Evolutionary conservation across 140 eudicot species (phyloP).

Genomic region (Cichorium intybus): DNA sequence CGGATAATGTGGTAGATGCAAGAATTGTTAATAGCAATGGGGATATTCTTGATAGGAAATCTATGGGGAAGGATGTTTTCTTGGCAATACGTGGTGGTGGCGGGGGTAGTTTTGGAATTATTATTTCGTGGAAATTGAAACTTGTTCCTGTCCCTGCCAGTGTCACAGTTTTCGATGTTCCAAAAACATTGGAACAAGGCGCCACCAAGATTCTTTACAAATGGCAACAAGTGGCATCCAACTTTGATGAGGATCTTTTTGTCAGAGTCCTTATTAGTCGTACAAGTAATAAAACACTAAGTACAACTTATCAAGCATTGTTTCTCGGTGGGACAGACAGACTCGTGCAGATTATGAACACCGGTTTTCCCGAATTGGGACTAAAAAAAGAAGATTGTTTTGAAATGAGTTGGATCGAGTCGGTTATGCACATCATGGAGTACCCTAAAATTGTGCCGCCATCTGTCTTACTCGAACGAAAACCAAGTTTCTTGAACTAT

Average conservation of each 20-base stretch:
- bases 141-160: constrained; percentile 11
- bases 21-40: constrained; percentile 23
- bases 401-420: constrained; percentile 27
- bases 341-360: constrained; percentile 11
- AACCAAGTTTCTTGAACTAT: constrained; percentile 12
- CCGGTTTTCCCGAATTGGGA: constrained; percentile 19
- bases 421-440: constrained; percentile 25
- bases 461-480: constrained; percentile 17
- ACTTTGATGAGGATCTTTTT: constrained; percentile 17
- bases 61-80: constrained; percentile 38
- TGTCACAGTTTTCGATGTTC: constrained; percentile 18
- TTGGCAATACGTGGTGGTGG: constrained; percentile 38
- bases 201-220: constrained; percentile 12
- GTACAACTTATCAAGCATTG: constrained; percentile 7
- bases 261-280: constrained; percentile 23
- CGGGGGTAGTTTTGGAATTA: constrained; percentile 32
- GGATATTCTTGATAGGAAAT: constrained; percentile 17
- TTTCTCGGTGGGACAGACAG: constrained; percentile 21
- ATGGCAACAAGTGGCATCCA: constrained; percentile 26
- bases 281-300: constrained; percentile 18
- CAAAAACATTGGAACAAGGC: neutral
- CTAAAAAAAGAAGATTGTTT: constrained; percentile 18
- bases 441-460: constrained; percentile 17
- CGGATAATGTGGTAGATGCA: constrained; percentile 29
- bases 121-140: constrained; percentile 29